Percentiles rank a stretch among this genome's conserved stretches.
phyloP scores from a whole-genome alignment of 129 eudicot genomes.

The Kitagawia praeruptora region DNA sequence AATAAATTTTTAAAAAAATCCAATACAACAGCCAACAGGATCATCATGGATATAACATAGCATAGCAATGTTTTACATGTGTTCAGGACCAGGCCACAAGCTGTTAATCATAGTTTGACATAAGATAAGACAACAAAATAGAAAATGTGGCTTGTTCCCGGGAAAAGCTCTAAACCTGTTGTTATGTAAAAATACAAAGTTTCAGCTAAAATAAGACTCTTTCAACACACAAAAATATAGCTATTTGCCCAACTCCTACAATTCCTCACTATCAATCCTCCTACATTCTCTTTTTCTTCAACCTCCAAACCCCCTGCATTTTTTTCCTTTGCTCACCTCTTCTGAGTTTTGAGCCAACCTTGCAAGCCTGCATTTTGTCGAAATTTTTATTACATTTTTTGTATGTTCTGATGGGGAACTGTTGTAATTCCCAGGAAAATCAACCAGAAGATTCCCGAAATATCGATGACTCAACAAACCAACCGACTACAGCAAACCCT shows the following conservation, averaged over 20 bases:
- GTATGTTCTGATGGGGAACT: not conserved
- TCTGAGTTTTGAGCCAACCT: not conserved
- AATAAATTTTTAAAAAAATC: no score
- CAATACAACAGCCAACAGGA: no score
- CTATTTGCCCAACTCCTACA: not conserved
- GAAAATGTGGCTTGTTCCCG: not conserved
- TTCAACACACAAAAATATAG: not conserved
- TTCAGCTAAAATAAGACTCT: not conserved
- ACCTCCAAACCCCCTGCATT: not conserved
- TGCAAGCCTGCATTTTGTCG: not conserved
- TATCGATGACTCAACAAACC: not conserved
- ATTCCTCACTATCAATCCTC: constrained; percentile 6
- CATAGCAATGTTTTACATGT: no score
- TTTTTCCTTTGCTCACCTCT: not conserved
- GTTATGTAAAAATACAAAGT: not conserved
- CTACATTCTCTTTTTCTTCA: not conserved
- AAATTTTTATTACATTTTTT: not conserved
- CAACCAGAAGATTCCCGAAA: not conserved
- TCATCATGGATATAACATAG: no score
- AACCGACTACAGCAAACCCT: not conserved
- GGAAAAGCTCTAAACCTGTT: not conserved
- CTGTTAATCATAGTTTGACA: no score
- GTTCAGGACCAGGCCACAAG: no score
- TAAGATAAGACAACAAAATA: no score
- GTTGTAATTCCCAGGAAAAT: not conserved